Conservation (phyloP, 345 rosid species). For the Euphorbia lathyris region DNA sequence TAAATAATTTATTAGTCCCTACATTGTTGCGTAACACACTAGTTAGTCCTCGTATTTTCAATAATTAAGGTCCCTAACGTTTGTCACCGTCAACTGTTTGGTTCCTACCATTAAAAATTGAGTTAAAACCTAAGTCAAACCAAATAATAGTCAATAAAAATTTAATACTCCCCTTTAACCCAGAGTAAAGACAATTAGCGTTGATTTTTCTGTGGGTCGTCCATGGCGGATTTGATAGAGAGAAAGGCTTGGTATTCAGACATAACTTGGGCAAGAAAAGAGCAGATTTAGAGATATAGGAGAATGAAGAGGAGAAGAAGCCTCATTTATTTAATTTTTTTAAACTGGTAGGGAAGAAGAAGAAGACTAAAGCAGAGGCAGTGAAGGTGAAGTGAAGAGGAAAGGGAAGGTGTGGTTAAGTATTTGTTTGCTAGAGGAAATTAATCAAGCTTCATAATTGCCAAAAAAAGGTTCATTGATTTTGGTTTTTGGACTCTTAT, state of each 20-base stretch:
- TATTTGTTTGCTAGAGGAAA: constrained; percentile 7
- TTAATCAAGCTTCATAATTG: constrained; percentile 21
- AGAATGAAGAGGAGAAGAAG: constrained; percentile 37
- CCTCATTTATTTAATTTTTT: constrained; percentile 38
- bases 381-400: constrained; percentile 16
- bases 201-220: constrained; percentile 54
- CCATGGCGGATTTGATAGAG: constrained; percentile 67
- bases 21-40: too few species aligned
- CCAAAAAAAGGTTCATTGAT: constrained; percentile 20
- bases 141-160: too few species aligned
- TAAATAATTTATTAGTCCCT: too few species aligned
- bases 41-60: too few species aligned
- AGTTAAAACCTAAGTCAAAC: too few species aligned
- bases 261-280: constrained; percentile 30
- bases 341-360: too few species aligned
- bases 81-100: too few species aligned
- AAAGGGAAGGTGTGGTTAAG: constrained; percentile 29
- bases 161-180: too few species aligned
- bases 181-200: too few species aligned
- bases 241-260: constrained; percentile 74
- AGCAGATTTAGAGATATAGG: constrained; percentile 30
- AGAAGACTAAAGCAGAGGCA: background rate
- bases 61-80: too few species aligned
- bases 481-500: constrained; percentile 26
- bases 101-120: too few species aligned